Evolutionary conservation across 768 basidiomycete species (phyloP).

Genomic region (Tulasnella sp.): DNA sequence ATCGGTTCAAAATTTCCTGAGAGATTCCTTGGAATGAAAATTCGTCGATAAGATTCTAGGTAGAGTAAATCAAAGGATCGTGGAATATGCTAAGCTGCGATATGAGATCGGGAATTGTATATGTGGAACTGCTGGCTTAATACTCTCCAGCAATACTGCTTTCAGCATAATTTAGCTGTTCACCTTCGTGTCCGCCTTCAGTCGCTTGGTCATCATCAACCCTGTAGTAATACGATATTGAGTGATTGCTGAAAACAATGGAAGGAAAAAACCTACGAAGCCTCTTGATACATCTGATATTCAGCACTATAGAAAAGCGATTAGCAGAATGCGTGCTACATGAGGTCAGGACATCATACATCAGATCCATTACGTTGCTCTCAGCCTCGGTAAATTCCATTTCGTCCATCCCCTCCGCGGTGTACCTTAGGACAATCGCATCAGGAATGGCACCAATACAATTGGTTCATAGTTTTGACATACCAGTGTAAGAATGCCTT

Average conservation of each 20-base stretch:
- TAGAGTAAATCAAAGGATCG: too few relatives aligned
- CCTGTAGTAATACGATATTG: not conserved
- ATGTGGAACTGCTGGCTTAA: too few relatives aligned
- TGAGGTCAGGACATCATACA: conserved; percentile 36
- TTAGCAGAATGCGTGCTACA: conserved; percentile 6
- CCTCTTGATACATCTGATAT: conserved; percentile 19
- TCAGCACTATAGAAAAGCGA: conserved; percentile 6
- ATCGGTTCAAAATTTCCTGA: too few relatives aligned
- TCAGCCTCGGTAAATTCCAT: conserved; percentile 79
- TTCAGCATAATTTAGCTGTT: conserved; percentile 15
- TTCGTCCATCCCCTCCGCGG: conserved; percentile 80
- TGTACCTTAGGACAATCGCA: conserved; percentile 75
- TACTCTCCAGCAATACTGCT: conserved; percentile 15
- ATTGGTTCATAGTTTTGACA: too few relatives aligned
- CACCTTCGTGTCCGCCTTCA: conserved; percentile 8
- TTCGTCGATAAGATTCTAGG: too few relatives aligned
- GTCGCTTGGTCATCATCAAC: conserved; percentile 14
- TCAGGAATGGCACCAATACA: too few relatives aligned
- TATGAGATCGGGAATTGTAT: too few relatives aligned
- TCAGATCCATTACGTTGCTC: conserved; percentile 65
- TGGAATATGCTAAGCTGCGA: too few relatives aligned
- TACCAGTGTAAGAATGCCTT: conserved; percentile 43
- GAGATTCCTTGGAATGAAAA: too few relatives aligned
- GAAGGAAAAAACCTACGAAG: conserved; percentile 1
- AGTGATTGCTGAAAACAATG: not conserved